phyloP scores from a whole-genome alignment of 169 alveolate genomes.

The Cryptosporidium sp. region DNA sequence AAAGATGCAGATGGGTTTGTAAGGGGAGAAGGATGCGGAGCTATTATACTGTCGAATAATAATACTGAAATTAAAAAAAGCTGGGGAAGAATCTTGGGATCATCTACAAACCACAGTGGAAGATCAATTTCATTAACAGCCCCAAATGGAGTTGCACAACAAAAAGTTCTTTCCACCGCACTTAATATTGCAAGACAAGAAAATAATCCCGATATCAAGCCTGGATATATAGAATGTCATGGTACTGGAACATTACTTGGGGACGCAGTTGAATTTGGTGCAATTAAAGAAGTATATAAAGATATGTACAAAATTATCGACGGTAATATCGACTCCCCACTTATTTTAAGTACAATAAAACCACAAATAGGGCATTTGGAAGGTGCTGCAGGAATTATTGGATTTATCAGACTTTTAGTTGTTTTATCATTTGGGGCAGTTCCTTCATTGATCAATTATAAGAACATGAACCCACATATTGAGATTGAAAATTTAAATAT shows the following conservation, averaged over 20 bases:
- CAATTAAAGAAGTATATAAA: slow-evolving; percentile 78
- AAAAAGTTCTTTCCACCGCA: slow-evolving; percentile 77
- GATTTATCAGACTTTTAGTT: slow-evolving; percentile 67
- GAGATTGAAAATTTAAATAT: slow-evolving; percentile 33
- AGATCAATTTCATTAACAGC: slow-evolving; percentile 81
- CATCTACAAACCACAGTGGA: slow-evolving; percentile 82
- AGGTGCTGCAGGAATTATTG: slow-evolving; percentile 80
- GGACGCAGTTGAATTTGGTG: slow-evolving; percentile 81
- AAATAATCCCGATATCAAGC: slow-evolving; percentile 31
- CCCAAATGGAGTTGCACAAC: slow-evolving; percentile 83
- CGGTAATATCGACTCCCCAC: slow-evolving; percentile 55
- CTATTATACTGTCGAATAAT: slow-evolving; percentile 69
- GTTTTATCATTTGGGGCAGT: slow-evolving; percentile 40
- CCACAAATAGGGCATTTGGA: slow-evolving; percentile 78
- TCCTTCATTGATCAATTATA: slow-evolving; percentile 76
- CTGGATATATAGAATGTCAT: slow-evolving; percentile 78
- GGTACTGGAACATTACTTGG: slow-evolving; percentile 85
- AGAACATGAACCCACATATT: slow-evolving; percentile 76
- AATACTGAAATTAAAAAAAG: neutral
- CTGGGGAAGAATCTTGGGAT: slow-evolving; percentile 75
- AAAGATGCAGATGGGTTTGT: slow-evolving; percentile 81
- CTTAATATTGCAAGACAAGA: slow-evolving; percentile 25
- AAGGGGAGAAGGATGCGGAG: slow-evolving; percentile 83
- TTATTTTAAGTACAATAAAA: slow-evolving; percentile 78
- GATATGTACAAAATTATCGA: neutral